Evolutionary conservation across 2,329 filamentous ascomycete species (phyloP), one percentile per base, ranked within the genome.

Genomic region (Scedosporium aurantiacum): DNA sequence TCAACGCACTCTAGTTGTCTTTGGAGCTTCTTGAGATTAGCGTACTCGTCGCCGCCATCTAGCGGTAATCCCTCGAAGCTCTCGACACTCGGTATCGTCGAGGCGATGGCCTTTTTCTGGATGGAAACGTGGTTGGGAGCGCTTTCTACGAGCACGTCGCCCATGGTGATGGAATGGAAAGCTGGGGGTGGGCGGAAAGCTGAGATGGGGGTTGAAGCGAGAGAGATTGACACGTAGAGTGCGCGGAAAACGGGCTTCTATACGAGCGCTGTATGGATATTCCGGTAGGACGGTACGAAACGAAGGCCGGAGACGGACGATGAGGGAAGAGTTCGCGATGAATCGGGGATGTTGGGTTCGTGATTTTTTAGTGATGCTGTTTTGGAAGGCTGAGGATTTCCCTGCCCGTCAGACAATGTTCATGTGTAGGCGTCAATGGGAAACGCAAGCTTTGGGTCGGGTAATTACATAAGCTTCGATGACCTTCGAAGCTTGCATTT

Each of bases 1-100:
- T 10, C 5, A 55, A 73, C 85, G 68, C 83, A 97, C 86, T 99
- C 94, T 68, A 97, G 79, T 79, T 97, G 92, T 73, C 93, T 83
- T 77, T 99, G 93, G 66, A 97, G 85, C 80, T 95, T 94, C 82
- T 99, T 99, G 75, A 97, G 82, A 47, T 88, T 91, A 60, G 90
- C 91, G 75, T 99, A 99, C 73, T 97, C 93, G 74, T 97, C 93
- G 66, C 86, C 89, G 58, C 86, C 87, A 70, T 96, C 91, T 61
- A 84, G 85, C 16, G 86, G 83, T 64, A 91, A 80, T 63, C 91
- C 91, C 75, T 97, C 93, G 66, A 97, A 86, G 67, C 88, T 87
- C 73, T 96, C 91, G 75, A 96, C 88, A 75, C 90, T 93, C 47
- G 91, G 89, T 76, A 96, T 94, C 70, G 88, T 86, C 65, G 87